Base-by-base conservation (phyloP, 73 alveolate genomes). In the Strombidium stylifer region DNA sequence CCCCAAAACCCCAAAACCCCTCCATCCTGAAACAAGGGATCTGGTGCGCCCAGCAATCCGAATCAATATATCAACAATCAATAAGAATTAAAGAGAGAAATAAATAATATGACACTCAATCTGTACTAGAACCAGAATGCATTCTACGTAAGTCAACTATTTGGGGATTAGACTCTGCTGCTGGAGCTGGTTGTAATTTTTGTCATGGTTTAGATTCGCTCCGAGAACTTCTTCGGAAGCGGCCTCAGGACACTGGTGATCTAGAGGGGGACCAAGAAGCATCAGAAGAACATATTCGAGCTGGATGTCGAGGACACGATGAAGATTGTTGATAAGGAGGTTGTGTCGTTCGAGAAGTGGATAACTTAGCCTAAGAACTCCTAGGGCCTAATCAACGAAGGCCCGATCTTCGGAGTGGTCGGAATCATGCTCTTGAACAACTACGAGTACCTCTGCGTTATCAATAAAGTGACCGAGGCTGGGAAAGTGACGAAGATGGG, bases 341-440 rank as follows among this genome's bases (percentile, higher is more conserved):
- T 32, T 32, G 4, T 32, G n/a, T 6, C 42, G 42, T 4, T 4
- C 42, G 42, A 32, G 10, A 32, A 10, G 10, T 6, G 4, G 42
- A n/a, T n/a, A n/a, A n/a, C n/a, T n/a, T n/a, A n/a, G n/a, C n/a
- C n/a, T n/a, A n/a, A n/a, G n/a, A n/a, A n/a, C n/a, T n/a, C n/a
- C n/a, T n/a, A n/a, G n/a, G n/a, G n/a, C n/a, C 42, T 4, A 15
- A 64, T 64, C 19, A n/a, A 19, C n/a, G 78, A 64, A 30, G 78
- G 78, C 20, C 78, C 64, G n/a, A 74, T 74, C 21, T 62, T 44
- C 30, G 87, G 87, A 0, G 62, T 74, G 15, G 44, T 74, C 10
- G 87, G 87, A 16, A 62, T 74, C 4, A 66, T 74, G 58, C 46
- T 62, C 42, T 37, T 74, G 21, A 34, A 21, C 15, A 73, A 73